Evolutionary conservation across 768 basidiomycete genomes (phyloP), one percentile per base, ranked within the genome.

Genomic region (Termitomyces sp.): DNA sequence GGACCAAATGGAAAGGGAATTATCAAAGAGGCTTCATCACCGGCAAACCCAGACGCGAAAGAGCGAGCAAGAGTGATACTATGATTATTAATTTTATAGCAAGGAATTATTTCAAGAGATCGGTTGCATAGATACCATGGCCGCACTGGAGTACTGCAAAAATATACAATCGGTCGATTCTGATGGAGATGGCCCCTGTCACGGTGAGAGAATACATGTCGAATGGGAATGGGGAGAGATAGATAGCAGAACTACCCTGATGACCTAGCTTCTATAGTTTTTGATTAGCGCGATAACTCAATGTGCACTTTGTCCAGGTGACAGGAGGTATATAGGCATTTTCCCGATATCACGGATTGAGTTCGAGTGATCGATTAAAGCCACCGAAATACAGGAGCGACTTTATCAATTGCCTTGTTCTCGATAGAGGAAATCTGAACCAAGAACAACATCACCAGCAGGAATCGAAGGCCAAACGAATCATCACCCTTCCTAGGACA

Each of bases 291-390:
- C 16, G 25, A 44, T 44, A 48, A 4, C 19, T 14, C 21, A 16
- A 48, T 12, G 31, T 14, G 21, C 19, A 21, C 12, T 23, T 29
- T 27, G 16, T 29, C 16, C 27, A 12, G 12, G 29, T 4, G 6
- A 23, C 3, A 7, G 10, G 1, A 5, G 29, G 29, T 29, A 29
- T 8, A 4, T 2, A 41, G 19, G 19, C 41, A 40, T 40, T 17
- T n/a, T n/a, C 38, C 38, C 17, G 21, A 19, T 21, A 41, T 41
- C 41, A 21, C 67, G 66, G 38, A 55, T 40, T 7, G 17, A 40
- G 17, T 40, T 40, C 6, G 7, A 40, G 38, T 44, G 29, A 29
- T 29, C 7, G 7, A 29, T 29, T 29, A 29, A 29, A 7, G 29
- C 29, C 29, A 29, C 4, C 29, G 7, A 29, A 29, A 29, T 7